phyloP scores from a whole-genome alignment of 2,329 filamentous ascomycete species.

The Bipolaris zeicola region DNA sequence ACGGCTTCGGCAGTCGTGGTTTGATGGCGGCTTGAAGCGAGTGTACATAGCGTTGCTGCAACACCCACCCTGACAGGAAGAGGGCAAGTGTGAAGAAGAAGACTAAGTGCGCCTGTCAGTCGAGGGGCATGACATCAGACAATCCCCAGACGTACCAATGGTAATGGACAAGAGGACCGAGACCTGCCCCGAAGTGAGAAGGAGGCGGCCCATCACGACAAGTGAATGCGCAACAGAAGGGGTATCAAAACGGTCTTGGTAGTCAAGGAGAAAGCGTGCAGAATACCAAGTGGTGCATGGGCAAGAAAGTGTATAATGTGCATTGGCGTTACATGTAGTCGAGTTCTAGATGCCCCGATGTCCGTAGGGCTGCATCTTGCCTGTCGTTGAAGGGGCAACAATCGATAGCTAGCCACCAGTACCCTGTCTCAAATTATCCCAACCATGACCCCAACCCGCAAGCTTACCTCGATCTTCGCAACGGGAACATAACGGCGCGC shows the following conservation, averaged over 20 bases:
- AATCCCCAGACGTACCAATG: constrained; percentile 61
- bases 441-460: constrained; percentile 5
- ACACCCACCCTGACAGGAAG: constrained; percentile 84
- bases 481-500: background rate
- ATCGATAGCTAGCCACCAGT: constrained; percentile 34
- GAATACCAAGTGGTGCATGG: constrained; percentile 24
- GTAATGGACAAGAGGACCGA: constrained; percentile 68
- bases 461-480: constrained; percentile 4
- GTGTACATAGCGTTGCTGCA: constrained; percentile 84
- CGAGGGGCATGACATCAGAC: background rate
- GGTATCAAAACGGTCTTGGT: constrained; percentile 25
- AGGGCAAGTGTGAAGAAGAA: constrained; percentile 78
- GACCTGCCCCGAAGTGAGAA: constrained; percentile 73
- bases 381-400: constrained; percentile 28
- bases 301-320: constrained; percentile 26
- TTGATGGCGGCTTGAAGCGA: constrained; percentile 76
- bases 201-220: constrained; percentile 50
- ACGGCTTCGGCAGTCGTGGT: constrained; percentile 54
- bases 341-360: constrained; percentile 14
- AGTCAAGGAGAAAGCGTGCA: constrained; percentile 14
- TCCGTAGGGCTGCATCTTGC: constrained; percentile 26
- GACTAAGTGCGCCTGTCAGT: constrained; percentile 52
- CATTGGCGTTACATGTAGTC: constrained; percentile 36
- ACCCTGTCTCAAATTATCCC: constrained; percentile 22
- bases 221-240: constrained; percentile 12